Evolutionary conservation across 2,329 filamentous ascomycete genomes (phyloP).

Genomic region (Penicillium oxalicum): DNA sequence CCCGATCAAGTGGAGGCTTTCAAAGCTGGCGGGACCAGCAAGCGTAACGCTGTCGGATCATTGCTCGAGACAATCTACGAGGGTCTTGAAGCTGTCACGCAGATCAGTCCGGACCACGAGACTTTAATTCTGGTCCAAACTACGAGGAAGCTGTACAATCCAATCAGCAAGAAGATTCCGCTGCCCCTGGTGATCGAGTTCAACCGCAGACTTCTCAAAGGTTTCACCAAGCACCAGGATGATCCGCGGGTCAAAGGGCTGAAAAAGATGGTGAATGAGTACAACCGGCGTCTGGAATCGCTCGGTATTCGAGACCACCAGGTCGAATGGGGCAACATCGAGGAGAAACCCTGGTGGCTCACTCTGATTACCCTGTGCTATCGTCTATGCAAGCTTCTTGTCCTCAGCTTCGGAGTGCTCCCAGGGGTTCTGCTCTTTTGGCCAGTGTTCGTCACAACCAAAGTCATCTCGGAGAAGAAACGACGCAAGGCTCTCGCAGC

Average conservation of each 20-base stretch:
- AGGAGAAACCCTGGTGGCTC: slow-evolving; percentile 42
- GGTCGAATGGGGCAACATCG: slow-evolving; percentile 69
- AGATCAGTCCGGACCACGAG: slow-evolving; percentile 85
- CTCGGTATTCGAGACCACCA: slow-evolving; percentile 86
- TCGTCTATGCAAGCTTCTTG: slow-evolving; percentile 64
- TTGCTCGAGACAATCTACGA: slow-evolving; percentile 74
- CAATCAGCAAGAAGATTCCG: slow-evolving; percentile 83
- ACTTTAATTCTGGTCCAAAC: slow-evolving; percentile 90
- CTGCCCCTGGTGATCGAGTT: slow-evolving; percentile 88
- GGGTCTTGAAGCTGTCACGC: slow-evolving; percentile 75
- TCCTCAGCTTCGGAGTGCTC: slow-evolving; percentile 70
- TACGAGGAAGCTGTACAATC: slow-evolving; percentile 82
- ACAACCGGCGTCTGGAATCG: slow-evolving; percentile 77
- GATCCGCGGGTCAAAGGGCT: slow-evolving; percentile 72
- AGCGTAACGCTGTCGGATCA: slow-evolving; percentile 20
- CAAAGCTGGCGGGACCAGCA: slow-evolving; percentile 57
- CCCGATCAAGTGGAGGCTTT: slow-evolving; percentile 78
- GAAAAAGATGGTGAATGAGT: slow-evolving; percentile 67
- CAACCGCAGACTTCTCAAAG: slow-evolving; percentile 78
- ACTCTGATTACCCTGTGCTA: slow-evolving; percentile 69
- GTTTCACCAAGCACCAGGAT: slow-evolving; percentile 82
- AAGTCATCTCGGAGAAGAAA: slow-evolving; percentile 71
- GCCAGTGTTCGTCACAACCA: slow-evolving; percentile 77
- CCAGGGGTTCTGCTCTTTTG: slow-evolving; percentile 79
- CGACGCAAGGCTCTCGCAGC: slow-evolving; percentile 72